Evolutionary conservation across 2,329 filamentous ascomycete genomes (phyloP).

Genomic region (Amesomyces nigricolor): DNA sequence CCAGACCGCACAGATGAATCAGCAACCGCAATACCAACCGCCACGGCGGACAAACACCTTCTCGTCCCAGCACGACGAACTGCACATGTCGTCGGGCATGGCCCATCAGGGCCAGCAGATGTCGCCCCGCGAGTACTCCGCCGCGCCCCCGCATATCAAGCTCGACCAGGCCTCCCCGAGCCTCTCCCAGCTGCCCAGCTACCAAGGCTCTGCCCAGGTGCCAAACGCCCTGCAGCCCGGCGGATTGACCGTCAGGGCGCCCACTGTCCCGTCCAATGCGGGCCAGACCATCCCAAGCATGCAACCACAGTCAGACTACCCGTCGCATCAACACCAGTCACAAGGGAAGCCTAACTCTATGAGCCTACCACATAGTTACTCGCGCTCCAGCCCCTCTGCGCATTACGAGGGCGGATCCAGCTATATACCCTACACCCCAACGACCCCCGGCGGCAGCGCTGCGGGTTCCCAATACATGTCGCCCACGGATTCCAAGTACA

Average conservation of each 20-base stretch:
- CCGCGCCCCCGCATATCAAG: conserved; percentile 42
- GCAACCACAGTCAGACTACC: conserved; percentile 50
- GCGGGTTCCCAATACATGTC: conserved; percentile 60
- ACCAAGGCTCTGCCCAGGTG: conserved; percentile 39
- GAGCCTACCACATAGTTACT: conserved; percentile 67
- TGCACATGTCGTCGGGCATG: conserved; percentile 48
- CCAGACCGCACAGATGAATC: conserved; percentile 7
- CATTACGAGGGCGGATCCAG: conserved; percentile 47
- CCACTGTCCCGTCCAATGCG: conserved; percentile 38
- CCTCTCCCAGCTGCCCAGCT: conserved; percentile 33
- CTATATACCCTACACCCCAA: conserved; percentile 54
- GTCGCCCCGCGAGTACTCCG: conserved; percentile 44
- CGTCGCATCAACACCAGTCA: conserved; percentile 34
- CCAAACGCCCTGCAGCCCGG: conserved; percentile 57
- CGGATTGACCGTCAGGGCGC: conserved; percentile 36
- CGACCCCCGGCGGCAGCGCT: conserved; percentile 57
- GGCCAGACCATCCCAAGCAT: conserved; percentile 44
- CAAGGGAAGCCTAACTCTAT: conserved; percentile 62
- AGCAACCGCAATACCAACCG: conserved; percentile 31
- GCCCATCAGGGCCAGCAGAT: conserved; percentile 38
- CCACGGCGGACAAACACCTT: conserved; percentile 37
- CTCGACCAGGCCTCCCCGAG: conserved; percentile 41
- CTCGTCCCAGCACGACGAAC: conserved; percentile 44
- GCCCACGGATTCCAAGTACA: conserved; percentile 51
- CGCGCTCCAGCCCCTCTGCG: conserved; percentile 72